Evolutionary conservation across 306 rosid genomes (phyloP).

Genomic region (Castanea sativa): DNA sequence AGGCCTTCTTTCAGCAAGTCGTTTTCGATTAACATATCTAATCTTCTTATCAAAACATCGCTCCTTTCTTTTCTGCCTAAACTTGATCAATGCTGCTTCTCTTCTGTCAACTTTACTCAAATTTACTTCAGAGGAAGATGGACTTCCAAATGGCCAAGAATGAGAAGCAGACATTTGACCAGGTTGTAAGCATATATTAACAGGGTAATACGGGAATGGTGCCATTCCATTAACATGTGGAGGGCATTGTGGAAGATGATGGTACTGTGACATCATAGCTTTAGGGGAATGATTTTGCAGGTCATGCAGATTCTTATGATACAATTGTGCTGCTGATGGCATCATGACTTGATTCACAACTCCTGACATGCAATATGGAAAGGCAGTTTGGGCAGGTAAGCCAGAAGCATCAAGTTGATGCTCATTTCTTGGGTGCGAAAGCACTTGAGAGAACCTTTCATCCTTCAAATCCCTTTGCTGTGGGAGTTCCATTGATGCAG

Average conservation of each 20-base stretch:
- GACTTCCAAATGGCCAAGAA: constrained; percentile 70
- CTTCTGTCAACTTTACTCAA: constrained; percentile 77
- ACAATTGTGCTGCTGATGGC: constrained; percentile 59
- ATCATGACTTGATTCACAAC: constrained; percentile 66
- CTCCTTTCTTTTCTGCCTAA: constrained; percentile 94
- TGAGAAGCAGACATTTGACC: constrained; percentile 67
- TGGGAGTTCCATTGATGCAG: constrained; percentile 54
- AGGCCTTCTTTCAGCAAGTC: constrained; percentile 88
- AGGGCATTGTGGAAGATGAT: constrained; percentile 67
- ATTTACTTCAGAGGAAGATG: constrained; percentile 57
- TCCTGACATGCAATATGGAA: constrained; percentile 73
- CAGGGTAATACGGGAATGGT: constrained; percentile 71
- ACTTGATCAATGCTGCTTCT: constrained; percentile 94
- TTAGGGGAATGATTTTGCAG: constrained; percentile 56
- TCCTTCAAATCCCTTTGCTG: constrained; percentile 47
- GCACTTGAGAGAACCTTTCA: constrained; percentile 43
- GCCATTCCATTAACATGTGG: constrained; percentile 70
- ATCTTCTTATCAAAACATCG: constrained; percentile 96
- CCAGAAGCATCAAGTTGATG: constrained; percentile 45
- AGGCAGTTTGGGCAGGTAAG: constrained; percentile 54
- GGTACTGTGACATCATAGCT: constrained; percentile 62
- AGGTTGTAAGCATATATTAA: constrained; percentile 62
- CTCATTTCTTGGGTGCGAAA: constrained; percentile 49
- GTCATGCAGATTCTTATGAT: constrained; percentile 73
- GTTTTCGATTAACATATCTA: constrained; percentile 80